Evolutionary conservation across 2,329 filamentous ascomycete species (phyloP), one percentile per base, ranked within the genome.

Genomic region (Fusarium tuaranense): DNA sequence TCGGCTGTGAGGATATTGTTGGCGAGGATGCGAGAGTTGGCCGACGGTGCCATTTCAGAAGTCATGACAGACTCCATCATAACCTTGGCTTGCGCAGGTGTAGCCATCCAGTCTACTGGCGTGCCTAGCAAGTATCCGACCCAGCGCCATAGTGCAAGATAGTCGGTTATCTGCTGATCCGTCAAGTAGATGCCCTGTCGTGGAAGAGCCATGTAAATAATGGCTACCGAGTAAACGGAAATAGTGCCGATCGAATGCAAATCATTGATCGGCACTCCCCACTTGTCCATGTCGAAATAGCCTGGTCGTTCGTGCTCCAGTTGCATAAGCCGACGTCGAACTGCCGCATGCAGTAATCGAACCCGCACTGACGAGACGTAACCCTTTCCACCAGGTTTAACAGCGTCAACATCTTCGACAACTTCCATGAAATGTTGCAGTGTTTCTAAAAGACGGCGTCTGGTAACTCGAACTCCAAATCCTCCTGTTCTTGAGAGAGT

Each of bases 341-440:
- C 92, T 0, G 89, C 87, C 1, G 91, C 89, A 76, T 93, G 92
- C 3, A 93, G 84, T 2, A 93, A 83, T 13, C 92, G 87, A 8
- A 93, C 92, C 6, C 91, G 88, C 13, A 93, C 86, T 2, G 90
- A 90, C 4, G 90, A 91, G 5, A 87, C 85, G 69, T 89, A 89
- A 1, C 91, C 92, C 12, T 87, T 88, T 2, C 6, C 93, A 3
- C 90, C 91, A 0, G 92, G 93, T 73, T 92, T 86, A 74, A 96
- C 89, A 5, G 89, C 89, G 27, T 90, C 87, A 2, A 94, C 79
- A 8, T 90, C 91, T 51, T 86, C 84, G 6, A 93, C 93, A 59
- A 93, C 92, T 79, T 95, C 91, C 7, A 95, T 87, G 14, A 94
- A 89, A 81, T 94, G 92, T 80, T 95, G 93, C 3, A 92, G 92